These are phyloP conservation scores for Cryphonectria naterciae DNA, from an alignment of 2,329 filamentous ascomycete genomes.

Conservation along the genomic window DNA sequence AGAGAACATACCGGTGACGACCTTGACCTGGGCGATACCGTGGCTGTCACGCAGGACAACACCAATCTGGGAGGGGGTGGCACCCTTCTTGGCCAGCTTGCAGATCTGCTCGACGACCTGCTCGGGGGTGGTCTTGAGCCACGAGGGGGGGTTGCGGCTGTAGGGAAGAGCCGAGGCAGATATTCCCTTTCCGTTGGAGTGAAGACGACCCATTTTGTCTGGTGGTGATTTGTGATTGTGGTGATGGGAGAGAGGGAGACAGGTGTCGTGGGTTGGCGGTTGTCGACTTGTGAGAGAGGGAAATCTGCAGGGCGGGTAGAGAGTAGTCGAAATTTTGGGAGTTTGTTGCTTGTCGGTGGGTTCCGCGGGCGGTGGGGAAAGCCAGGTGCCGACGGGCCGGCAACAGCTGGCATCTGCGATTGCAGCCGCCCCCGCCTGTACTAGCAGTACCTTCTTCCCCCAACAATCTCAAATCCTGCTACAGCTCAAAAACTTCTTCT, in stretches of 20 bases:
- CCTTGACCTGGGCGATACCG: constrained; percentile 96
- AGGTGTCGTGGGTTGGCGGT: constrained; percentile 33
- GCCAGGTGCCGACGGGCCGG: neutral
- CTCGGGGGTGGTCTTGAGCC: constrained; percentile 98
- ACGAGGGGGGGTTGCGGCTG: constrained; percentile 88
- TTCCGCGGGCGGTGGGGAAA: neutral
- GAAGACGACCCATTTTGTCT: constrained; percentile 91
- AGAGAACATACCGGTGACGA: constrained; percentile 81
- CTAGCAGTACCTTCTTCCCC: neutral
- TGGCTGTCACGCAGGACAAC: constrained; percentile 97
- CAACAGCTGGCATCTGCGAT: neutral
- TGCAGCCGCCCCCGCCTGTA: neutral
- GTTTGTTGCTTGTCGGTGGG: constrained; percentile 14
- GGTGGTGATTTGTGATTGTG: constrained; percentile 27
- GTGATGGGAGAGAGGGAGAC: constrained; percentile 33
- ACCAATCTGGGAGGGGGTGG: constrained; percentile 98
- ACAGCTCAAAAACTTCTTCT: neutral
- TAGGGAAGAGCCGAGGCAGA: constrained; percentile 94
- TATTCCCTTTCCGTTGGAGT: constrained; percentile 99
- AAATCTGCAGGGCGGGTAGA: constrained; percentile 26
- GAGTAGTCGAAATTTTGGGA: constrained; percentile 21
- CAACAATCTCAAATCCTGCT: neutral
- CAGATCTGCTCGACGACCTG: constrained; percentile 99
- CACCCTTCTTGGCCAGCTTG: constrained; percentile 98
- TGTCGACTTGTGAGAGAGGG: constrained; percentile 29